Evolutionary conservation across 768 basidiomycete species (phyloP).

Genomic region (Termitomyces sp.): DNA sequence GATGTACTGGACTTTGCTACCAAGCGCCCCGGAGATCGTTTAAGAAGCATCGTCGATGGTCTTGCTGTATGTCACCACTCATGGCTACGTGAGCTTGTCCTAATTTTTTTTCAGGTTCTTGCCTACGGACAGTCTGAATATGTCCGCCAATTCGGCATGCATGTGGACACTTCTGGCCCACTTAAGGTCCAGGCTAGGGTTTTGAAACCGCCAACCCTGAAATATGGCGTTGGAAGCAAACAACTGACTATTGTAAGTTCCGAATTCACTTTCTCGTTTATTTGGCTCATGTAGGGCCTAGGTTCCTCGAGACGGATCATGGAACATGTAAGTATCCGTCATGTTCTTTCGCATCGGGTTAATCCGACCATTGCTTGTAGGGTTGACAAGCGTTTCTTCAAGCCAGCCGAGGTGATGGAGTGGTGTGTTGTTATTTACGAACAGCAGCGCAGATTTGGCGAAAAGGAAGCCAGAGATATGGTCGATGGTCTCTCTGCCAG

Average conservation of each 20-base stretch:
- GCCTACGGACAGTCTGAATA: constrained; percentile 76
- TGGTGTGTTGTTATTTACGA: constrained; percentile 75
- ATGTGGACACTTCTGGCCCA: constrained; percentile 51
- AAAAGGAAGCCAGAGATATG: constrained; percentile 50
- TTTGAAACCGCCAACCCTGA: constrained; percentile 60
- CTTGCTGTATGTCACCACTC: constrained; percentile 40
- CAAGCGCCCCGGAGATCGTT: constrained; percentile 54
- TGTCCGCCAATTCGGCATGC: constrained; percentile 71
- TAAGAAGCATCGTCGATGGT: constrained; percentile 53
- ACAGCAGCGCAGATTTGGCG: constrained; percentile 51
- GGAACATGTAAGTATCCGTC: constrained; percentile 64
- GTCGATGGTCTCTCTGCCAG: constrained; percentile 48
- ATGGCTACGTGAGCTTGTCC: neutral
- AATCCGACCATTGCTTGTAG: constrained; percentile 30
- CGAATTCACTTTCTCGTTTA: neutral
- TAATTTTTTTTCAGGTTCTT: constrained; percentile 41
- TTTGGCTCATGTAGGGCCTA: constrained; percentile 20
- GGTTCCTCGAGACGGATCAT: constrained; percentile 65
- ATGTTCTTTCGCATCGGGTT: neutral
- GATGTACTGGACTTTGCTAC: constrained; percentile 67
- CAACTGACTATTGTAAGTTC: constrained; percentile 56
- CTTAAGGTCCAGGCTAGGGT: constrained; percentile 62
- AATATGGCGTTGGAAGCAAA: constrained; percentile 59
- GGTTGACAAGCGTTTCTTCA: constrained; percentile 72
- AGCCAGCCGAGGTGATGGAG: constrained; percentile 47